Evolutionary conservation across 2,329 filamentous ascomycete genomes (phyloP).

Genomic region (Fusarium falciforme): DNA sequence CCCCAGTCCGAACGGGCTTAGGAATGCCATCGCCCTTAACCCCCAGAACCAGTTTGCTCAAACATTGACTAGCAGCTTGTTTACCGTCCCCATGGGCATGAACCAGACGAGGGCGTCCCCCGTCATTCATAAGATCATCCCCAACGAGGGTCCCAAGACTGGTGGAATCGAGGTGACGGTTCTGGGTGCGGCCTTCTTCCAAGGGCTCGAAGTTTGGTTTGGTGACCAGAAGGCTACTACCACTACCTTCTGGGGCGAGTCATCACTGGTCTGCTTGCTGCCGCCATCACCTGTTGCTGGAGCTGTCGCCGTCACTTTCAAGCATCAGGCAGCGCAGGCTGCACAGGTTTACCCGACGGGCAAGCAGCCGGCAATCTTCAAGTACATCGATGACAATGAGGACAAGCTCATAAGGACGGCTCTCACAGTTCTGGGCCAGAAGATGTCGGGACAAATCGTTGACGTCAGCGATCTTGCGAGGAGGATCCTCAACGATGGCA

Average conservation of each 20-base stretch:
- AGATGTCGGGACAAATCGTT: slow-evolving; percentile 72
- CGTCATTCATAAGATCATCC: slow-evolving; percentile 85
- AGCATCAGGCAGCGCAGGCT: slow-evolving; percentile 59
- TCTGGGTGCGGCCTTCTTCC: slow-evolving; percentile 82
- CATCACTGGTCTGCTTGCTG: slow-evolving; percentile 81
- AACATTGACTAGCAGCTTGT: slow-evolving; percentile 61
- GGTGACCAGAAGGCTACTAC: slow-evolving; percentile 73
- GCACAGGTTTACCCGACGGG: slow-evolving; percentile 50
- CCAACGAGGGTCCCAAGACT: slow-evolving; percentile 81
- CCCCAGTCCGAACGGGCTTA: slow-evolving; percentile 73
- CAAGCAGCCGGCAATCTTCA: slow-evolving; percentile 68
- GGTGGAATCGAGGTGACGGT: slow-evolving; percentile 91
- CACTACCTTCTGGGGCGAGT: slow-evolving; percentile 84
- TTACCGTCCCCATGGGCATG: slow-evolving; percentile 61
- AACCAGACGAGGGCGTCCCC: slow-evolving; percentile 60
- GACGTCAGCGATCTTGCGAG: slow-evolving; percentile 72
- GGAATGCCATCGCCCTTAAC: slow-evolving; percentile 58
- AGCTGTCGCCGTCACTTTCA: slow-evolving; percentile 77
- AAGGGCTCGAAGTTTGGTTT: slow-evolving; percentile 84
- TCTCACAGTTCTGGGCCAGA: slow-evolving; percentile 71
- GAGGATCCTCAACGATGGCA: slow-evolving; percentile 66
- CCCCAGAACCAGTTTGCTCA: slow-evolving; percentile 59
- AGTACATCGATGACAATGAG: slow-evolving; percentile 79
- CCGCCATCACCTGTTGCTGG: slow-evolving; percentile 77
- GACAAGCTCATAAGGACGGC: slow-evolving; percentile 76